Percentiles rank a stretch among this genome's conserved stretches.
Conservation (phyloP, 2,329 filamentous ascomycete species). For the Ceratocystis lukuohia region DNA sequence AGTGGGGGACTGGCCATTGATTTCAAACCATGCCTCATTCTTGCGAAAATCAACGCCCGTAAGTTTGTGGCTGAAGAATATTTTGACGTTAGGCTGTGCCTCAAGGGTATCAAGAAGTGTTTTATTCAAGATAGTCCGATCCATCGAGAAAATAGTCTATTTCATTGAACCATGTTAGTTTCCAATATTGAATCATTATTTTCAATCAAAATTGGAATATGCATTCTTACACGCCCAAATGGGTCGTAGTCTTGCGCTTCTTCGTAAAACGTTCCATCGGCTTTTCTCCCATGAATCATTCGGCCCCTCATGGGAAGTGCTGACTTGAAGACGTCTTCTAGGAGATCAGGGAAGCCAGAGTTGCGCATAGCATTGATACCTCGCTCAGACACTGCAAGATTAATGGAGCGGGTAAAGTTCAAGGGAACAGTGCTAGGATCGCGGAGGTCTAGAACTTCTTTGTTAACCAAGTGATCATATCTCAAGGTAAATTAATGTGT, state of each 20-base stretch:
- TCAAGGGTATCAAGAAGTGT: slow-evolving; percentile 72
- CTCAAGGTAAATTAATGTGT: neutral
- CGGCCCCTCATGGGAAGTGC: slow-evolving; percentile 90
- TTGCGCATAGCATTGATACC: slow-evolving; percentile 78
- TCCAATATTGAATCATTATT: neutral
- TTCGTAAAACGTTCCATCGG: slow-evolving; percentile 55
- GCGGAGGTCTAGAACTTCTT: slow-evolving; percentile 55
- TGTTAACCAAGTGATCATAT: neutral
- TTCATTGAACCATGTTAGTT: slow-evolving; percentile 33
- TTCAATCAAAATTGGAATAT: neutral
- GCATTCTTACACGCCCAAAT: slow-evolving; percentile 60
- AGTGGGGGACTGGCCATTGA: slow-evolving; percentile 21
- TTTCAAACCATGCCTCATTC: slow-evolving; percentile 79
- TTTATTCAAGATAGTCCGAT: slow-evolving; percentile 72
- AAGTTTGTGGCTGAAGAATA: slow-evolving; percentile 89
- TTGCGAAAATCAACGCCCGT: slow-evolving; percentile 73
- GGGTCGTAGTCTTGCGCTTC: slow-evolving; percentile 81
- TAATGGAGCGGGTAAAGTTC: slow-evolving; percentile 98
- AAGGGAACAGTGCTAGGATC: slow-evolving; percentile 69
- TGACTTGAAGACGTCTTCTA: slow-evolving; percentile 59
- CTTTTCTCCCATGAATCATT: slow-evolving; percentile 74
- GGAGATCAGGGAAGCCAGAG: slow-evolving; percentile 50
- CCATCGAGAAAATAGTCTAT: slow-evolving; percentile 74
- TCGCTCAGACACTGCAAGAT: slow-evolving; percentile 83
- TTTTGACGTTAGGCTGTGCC: slow-evolving; percentile 70